These are phyloP conservation scores for Alternaria ventricosa DNA, from an alignment of 2,329 filamentous ascomycete species.

Conservation along the genomic window DNA sequence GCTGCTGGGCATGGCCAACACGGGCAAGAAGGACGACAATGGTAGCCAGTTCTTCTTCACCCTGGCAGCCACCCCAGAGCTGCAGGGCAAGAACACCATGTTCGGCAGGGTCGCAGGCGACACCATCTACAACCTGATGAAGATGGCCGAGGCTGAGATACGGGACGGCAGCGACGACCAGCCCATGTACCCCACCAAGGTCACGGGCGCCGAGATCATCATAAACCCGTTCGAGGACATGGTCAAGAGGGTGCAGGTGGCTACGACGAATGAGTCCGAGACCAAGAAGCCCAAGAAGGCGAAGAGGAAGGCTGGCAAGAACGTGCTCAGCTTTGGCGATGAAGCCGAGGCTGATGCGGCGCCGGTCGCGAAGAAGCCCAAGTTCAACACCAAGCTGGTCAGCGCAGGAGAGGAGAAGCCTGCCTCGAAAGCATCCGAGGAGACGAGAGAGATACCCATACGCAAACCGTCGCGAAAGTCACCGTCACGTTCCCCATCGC, in stretches of 20 bases:
- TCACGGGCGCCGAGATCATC: slow-evolving; percentile 75
- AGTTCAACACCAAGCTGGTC: slow-evolving; percentile 79
- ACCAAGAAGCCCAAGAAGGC: slow-evolving; percentile 56
- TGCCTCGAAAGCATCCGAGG: slow-evolving; percentile 49
- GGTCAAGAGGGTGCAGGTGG: slow-evolving; percentile 69
- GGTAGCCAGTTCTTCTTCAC: slow-evolving; percentile 98
- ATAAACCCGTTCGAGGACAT: slow-evolving; percentile 85
- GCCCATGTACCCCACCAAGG: slow-evolving; percentile 83
- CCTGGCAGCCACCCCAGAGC: slow-evolving; percentile 78
- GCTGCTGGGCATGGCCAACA: slow-evolving; percentile 94
- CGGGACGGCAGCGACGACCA: slow-evolving; percentile 77
- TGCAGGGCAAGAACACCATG: slow-evolving; percentile 89
- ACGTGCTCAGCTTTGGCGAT: slow-evolving; percentile 78
- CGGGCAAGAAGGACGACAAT: slow-evolving; percentile 77
- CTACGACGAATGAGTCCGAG: slow-evolving; percentile 56
- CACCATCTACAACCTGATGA: slow-evolving; percentile 93
- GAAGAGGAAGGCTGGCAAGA: slow-evolving; percentile 77
- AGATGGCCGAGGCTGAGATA: slow-evolving; percentile 88
- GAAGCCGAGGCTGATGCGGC: slow-evolving; percentile 64
- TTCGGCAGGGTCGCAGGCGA: slow-evolving; percentile 93
- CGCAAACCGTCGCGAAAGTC: slow-evolving; percentile 38
- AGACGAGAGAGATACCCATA: slow-evolving; percentile 38
- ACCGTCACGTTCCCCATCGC: slow-evolving; percentile 32
- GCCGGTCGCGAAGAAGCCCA: slow-evolving; percentile 74
- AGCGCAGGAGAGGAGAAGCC: slow-evolving; percentile 50